These are phyloP conservation scores for Komagataella phaffii DNA, from an alignment of 805 yeast species.

Conservation along the genomic window DNA sequence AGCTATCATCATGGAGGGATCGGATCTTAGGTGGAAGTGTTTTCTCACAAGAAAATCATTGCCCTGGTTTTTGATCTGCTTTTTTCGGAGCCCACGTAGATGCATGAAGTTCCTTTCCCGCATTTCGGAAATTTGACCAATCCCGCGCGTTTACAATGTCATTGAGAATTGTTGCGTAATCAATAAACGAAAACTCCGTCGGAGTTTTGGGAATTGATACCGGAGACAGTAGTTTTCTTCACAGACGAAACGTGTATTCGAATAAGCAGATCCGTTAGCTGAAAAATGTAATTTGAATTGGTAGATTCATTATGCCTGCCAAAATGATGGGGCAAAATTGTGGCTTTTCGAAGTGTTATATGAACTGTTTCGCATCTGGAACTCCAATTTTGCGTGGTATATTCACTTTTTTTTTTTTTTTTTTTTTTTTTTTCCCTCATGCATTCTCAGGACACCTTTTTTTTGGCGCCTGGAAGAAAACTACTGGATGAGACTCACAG, in stretches of 20 bases:
- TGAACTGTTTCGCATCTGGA: no score
- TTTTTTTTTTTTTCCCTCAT: background rate
- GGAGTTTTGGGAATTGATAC: background rate
- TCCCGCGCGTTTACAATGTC: background rate
- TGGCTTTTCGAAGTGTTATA: background rate
- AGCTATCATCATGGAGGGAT: background rate
- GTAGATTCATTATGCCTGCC: background rate
- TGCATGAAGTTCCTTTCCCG: background rate
- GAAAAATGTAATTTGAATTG: no score
- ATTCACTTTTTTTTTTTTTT: no score
- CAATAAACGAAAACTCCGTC: background rate
- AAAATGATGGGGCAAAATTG: background rate
- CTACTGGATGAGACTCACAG: background rate
- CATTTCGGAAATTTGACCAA: background rate
- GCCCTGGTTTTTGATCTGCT: background rate
- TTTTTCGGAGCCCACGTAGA: background rate
- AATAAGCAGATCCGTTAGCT: no score
- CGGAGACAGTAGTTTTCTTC: background rate
- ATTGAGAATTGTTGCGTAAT: background rate
- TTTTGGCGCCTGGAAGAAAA: background rate
- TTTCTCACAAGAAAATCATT: background rate
- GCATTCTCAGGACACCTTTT: background rate
- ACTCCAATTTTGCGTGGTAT: no score
- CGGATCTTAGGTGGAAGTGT: background rate
- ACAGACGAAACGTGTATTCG: background rate